Percentiles rank a stretch among this genome's conserved stretches.
Evolutionary conservation across 495 filamentous ascomycete species (phyloP).

Genomic region (Penicillium antarcticum): DNA sequence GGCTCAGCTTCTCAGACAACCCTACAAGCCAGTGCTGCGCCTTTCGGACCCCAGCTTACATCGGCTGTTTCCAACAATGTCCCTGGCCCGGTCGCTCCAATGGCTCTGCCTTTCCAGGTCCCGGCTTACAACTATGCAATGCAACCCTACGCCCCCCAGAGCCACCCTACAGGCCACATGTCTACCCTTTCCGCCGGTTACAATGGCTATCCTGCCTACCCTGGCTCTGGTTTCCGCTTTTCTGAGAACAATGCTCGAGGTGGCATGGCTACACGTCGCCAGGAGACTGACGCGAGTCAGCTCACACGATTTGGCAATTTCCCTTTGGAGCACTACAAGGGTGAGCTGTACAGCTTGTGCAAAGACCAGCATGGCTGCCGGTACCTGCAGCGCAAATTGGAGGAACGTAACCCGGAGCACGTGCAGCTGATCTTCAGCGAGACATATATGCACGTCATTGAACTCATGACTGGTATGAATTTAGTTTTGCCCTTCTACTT

Average conservation of each 20-base stretch:
- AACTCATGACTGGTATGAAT: constrained; percentile 82
- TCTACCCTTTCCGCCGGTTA: constrained; percentile 21
- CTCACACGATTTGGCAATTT: constrained; percentile 68
- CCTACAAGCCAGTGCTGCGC: constrained; percentile 73
- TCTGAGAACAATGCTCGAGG: constrained; percentile 27
- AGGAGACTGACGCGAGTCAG: constrained; percentile 37
- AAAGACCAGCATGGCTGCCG: constrained; percentile 98
- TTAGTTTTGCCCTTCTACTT: background rate
- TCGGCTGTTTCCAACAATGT: constrained; percentile 17
- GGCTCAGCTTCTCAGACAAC: constrained; percentile 58
- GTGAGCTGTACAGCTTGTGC: constrained; percentile 82
- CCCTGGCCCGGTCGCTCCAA: constrained; percentile 14
- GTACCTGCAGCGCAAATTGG: constrained; percentile 94
- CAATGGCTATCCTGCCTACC: constrained; percentile 24
- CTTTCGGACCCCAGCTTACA: constrained; percentile 55
- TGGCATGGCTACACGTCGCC: constrained; percentile 24
- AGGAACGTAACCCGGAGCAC: constrained; percentile 77
- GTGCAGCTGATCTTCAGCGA: constrained; percentile 91
- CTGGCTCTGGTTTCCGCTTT: constrained; percentile 30
- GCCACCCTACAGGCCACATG: constrained; percentile 26
- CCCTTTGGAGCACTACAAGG: constrained; percentile 71
- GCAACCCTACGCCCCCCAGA: constrained; percentile 29
- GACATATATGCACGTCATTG: constrained; percentile 84
- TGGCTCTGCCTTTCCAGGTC: constrained; percentile 24
- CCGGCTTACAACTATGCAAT: constrained; percentile 34